These are phyloP conservation scores for Gynostemma pentaphyllum DNA, from an alignment of 306 rosid species.

Conservation along the genomic window DNA sequence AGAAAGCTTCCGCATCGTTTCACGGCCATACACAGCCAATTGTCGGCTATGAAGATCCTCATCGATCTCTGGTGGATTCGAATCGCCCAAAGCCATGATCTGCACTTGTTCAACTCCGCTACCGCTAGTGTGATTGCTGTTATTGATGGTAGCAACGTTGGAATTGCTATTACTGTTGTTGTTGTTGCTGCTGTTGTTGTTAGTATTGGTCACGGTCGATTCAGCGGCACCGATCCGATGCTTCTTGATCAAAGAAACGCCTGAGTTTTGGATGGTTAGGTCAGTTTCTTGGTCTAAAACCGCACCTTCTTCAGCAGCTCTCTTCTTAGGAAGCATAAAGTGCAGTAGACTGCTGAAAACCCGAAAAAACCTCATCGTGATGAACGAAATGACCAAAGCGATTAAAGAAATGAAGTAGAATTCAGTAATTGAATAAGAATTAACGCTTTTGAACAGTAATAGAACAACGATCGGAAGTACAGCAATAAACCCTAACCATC, in stretches of 20 bases:
- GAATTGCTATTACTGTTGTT: slow-evolving; percentile 11
- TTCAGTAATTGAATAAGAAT: not conserved
- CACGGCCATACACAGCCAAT: slow-evolving; percentile 93
- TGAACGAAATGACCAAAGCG: slow-evolving; percentile 22
- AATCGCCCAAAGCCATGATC: slow-evolving; percentile 53
- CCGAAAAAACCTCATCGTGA: slow-evolving; percentile 21
- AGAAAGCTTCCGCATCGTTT: slow-evolving; percentile 81
- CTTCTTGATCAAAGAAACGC: slow-evolving; percentile 40
- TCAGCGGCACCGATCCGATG: slow-evolving; percentile 33
- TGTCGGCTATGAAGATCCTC: slow-evolving; percentile 98
- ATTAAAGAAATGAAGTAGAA: slow-evolving; percentile 19
- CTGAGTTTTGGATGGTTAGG: not conserved
- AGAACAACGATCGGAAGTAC: slow-evolving; percentile 18
- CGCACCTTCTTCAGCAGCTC: slow-evolving; percentile 60
- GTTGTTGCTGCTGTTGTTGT: slow-evolving; percentile 4
- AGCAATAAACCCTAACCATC: slow-evolving; percentile 27
- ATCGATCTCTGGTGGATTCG: slow-evolving; percentile 51
- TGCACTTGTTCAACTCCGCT: slow-evolving; percentile 19
- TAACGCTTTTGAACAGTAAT: slow-evolving; percentile 11
- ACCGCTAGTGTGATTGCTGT: slow-evolving; percentile 18
- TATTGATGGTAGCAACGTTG: not conserved
- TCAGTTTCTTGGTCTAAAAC: slow-evolving; percentile 40
- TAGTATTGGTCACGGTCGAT: slow-evolving; percentile 27
- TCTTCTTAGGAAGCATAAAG: slow-evolving; percentile 97
- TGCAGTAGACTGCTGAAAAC: slow-evolving; percentile 53